phyloP scores from a whole-genome alignment of 139 green algal species.

The Picochlorum sp. region DNA sequence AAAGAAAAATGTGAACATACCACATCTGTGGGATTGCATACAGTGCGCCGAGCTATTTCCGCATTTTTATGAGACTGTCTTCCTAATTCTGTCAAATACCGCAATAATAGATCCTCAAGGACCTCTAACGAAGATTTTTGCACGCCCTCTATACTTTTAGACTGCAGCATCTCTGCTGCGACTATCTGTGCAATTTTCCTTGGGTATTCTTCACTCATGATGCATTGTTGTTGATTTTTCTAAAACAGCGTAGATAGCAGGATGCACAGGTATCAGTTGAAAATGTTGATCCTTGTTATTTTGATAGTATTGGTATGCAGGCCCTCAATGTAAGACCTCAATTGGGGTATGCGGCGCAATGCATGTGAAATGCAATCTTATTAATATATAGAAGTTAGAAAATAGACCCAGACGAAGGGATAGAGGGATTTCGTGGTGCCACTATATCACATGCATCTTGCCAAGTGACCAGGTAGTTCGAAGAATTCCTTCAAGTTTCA shows the following conservation, averaged over 20 bases:
- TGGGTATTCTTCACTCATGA: constrained; percentile 50
- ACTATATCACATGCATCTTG: not conserved
- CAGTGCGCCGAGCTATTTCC: constrained; percentile 60
- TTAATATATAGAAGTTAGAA: too few relatives aligned
- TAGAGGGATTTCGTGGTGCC: not conserved
- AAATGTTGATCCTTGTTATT: too few relatives aligned
- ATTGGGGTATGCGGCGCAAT: too few relatives aligned
- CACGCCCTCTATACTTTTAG: constrained; percentile 54
- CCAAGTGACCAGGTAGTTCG: not conserved
- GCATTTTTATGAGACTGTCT: constrained; percentile 51
- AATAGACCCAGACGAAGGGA: too few relatives aligned
- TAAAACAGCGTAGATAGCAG: too few relatives aligned
- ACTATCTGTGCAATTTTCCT: constrained; percentile 42
- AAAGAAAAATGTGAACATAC: constrained; percentile 8
- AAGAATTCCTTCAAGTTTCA: not conserved
- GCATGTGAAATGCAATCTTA: too few relatives aligned
- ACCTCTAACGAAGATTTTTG: constrained; percentile 68
- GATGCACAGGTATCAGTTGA: too few relatives aligned
- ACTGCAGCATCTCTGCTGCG: constrained; percentile 52
- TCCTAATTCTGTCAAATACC: constrained; percentile 63
- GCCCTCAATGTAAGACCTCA: too few relatives aligned
- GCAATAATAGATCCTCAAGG: constrained; percentile 67
- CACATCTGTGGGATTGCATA: constrained; percentile 61
- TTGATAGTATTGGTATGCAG: too few relatives aligned
- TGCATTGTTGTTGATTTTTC: too few relatives aligned